Base-by-base conservation (phyloP, 768 basidiomycete species). In the Mycena vulgaris region DNA sequence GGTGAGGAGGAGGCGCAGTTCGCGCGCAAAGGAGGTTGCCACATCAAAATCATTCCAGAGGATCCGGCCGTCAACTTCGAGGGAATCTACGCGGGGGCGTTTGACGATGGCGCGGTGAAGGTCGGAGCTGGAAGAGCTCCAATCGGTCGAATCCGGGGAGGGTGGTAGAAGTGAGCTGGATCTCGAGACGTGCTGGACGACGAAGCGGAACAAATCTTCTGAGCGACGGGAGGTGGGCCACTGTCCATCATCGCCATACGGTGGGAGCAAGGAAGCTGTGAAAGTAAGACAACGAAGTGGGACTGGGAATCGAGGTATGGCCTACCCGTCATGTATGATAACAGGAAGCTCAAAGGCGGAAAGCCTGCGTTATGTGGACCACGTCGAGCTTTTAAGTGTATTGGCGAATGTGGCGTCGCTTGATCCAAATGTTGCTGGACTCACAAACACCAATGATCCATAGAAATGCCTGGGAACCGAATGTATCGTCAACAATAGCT, bases 131-230 rank as follows among this genome's bases (percentile, higher is more conserved):
- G 55, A 25, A 1, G 55, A 37, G 35, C 13, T 27, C 37, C 8
- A 5, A 10, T 16, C 14, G 16, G 53, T 7, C 8, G 31, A 33
- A 37, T 2, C 4, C n/a, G 55, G 9, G 5, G 35, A 14, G 23
- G 55, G 10, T 16, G n/a, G 10, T 7, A 13, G 17, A 39, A 16
- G 35, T 37, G 8, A 14, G 35, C 6, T 37, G 21, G 37, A 35
- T 3, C 13, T n/a, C 3, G 53, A 55, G 37, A 57, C 23, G 23
- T 40, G 55, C 19, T 57, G 13, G 2, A 40, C 25, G n/a, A 57
- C 55, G 35, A 57, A 57, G 21, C 55, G 55, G 55, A 57, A 57
- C 23, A 57, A 27, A 40, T 57, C 55, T 25, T 57, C 55, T 7
- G 55, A 27, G 23, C 33, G 23, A 40, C 23, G n/a, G 3, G 37